Conservation (phyloP, 768 basidiomycete species). For the Suillus clintonianus region DNA sequence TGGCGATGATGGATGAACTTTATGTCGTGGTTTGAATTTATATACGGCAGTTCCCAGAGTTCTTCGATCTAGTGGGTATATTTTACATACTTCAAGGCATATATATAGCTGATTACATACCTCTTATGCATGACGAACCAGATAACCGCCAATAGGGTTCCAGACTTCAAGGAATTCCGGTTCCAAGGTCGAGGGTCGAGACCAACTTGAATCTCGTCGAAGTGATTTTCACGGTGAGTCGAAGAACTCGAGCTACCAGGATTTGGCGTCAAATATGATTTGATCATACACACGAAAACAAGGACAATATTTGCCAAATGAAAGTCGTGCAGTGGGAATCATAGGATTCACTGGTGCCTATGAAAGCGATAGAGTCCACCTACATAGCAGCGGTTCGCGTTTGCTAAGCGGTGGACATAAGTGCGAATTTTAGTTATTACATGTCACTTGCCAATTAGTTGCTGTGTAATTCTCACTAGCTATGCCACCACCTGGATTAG, state of each 20-base stretch:
- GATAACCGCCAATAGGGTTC: background rate
- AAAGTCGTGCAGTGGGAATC: no score
- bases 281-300: background rate
- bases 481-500: no score
- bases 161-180: background rate
- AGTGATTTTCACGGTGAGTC: background rate
- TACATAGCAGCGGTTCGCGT: no score
- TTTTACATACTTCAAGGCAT: background rate
- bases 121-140: background rate
- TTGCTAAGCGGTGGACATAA: no score
- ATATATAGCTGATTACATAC: background rate
- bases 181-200: background rate
- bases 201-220: background rate
- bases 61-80: background rate
- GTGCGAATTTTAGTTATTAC: no score
- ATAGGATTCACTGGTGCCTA: no score
- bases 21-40: background rate
- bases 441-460: no score
- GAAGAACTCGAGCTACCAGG: background rate
- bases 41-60: background rate
- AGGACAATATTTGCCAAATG: no score
- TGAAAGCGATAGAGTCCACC: no score
- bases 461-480: no score
- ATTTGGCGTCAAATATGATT: background rate
- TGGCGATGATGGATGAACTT: background rate